A percentile compares a stretch with the other conserved stretches of the same genome.
Conservation (phyloP, 108 stramenopile genomes). For the Cyclotella atomus region DNA sequence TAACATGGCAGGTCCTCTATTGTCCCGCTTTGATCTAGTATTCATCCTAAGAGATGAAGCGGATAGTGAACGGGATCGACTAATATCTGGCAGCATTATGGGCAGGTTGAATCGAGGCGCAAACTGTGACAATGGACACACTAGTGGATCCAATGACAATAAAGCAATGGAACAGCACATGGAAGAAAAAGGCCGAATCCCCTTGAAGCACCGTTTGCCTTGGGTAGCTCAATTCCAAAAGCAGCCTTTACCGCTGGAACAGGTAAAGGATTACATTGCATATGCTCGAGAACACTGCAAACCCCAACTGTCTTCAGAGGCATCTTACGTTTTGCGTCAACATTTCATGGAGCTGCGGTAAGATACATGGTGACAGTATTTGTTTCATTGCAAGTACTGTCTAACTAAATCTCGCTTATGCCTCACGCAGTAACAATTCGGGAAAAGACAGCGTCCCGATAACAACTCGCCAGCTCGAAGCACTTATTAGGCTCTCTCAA, state of each 20-base stretch:
- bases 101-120: slow-evolving; percentile 62
- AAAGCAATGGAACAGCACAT: slow-evolving; percentile 15
- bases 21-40: slow-evolving; percentile 97
- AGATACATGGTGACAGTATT: slow-evolving; percentile 8
- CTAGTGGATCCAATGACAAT: no score
- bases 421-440: slow-evolving; percentile 38
- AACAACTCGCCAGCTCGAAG: slow-evolving; percentile 97
- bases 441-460: slow-evolving; percentile 88
- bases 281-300: slow-evolving; percentile 94
- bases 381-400: not conserved
- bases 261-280: slow-evolving; percentile 96
- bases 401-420: not conserved
- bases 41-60: slow-evolving; percentile 95
- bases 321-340: slow-evolving; percentile 84
- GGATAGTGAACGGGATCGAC: slow-evolving; percentile 88
- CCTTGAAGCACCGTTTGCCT: slow-evolving; percentile 70
- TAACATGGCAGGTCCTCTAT: slow-evolving; percentile 91
- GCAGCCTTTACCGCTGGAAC: slow-evolving; percentile 74
- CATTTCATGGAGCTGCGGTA: slow-evolving; percentile 91
- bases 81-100: slow-evolving; percentile 93
- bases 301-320: slow-evolving; percentile 86
- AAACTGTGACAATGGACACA: not conserved
- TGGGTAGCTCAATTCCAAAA: slow-evolving; percentile 82
- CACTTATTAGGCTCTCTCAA: slow-evolving; percentile 91
- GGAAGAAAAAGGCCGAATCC: slow-evolving; percentile 38